Evolutionary conservation across 169 alveolate species (phyloP).

Genomic region (Nephromyces sp.): DNA sequence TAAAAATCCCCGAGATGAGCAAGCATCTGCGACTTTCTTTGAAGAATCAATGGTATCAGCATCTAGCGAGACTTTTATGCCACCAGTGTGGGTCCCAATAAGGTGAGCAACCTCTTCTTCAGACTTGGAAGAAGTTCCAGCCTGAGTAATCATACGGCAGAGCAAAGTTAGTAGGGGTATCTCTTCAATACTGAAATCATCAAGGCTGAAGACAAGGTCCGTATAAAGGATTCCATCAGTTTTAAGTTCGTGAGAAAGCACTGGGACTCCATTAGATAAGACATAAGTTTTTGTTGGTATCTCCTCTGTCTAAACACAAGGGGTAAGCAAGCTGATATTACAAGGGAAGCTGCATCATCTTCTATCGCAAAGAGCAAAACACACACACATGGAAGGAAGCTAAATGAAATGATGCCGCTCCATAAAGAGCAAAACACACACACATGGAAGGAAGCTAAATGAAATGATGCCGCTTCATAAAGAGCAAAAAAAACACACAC

Average conservation of each 20-base stretch:
- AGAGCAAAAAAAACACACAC: background rate
- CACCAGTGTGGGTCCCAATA: constrained; percentile 29
- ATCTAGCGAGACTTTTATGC: no score
- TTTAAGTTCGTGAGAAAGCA: constrained; percentile 12
- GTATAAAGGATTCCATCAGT: constrained; percentile 17
- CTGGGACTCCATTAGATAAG: background rate
- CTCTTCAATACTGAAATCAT: background rate
- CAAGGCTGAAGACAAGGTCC: background rate
- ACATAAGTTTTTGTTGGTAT: constrained; percentile 3
- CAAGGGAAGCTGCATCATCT: background rate
- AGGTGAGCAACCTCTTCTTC: background rate
- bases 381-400: background rate
- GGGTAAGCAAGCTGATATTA: background rate
- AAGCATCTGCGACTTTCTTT: constrained; percentile 9
- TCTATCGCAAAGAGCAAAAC: background rate
- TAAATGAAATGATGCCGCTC: no score
- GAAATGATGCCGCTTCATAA: no score
- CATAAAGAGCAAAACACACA: background rate
- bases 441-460: background rate
- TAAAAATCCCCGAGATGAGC: constrained; percentile 1
- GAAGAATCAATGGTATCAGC: no score
- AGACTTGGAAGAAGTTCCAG: constrained; percentile 2
- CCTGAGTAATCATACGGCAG: constrained; percentile 3
- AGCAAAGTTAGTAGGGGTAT: constrained; percentile 7
- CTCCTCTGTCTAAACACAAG: constrained; percentile 4